Base-by-base conservation (phyloP, 148 eudicot genomes). In the Nyssa sinensis region DNA sequence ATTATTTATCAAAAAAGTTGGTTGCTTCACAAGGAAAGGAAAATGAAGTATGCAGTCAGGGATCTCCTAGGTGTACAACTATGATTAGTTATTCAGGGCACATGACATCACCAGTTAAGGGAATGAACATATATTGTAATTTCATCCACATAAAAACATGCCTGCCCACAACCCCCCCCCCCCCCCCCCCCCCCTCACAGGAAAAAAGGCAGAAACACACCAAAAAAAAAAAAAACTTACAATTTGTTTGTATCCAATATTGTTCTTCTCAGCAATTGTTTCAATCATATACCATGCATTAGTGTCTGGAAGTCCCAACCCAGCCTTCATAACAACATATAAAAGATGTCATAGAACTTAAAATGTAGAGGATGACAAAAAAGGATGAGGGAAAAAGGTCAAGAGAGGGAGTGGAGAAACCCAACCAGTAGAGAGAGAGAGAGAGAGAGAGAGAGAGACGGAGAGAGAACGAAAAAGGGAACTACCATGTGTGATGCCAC, bases 221-320 rank as follows among this genome's bases (percentile, higher is more conserved):
- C 25, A 62, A 69, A 37, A 74, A 25, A 37, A 23, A 67, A n/a
- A 47, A 73, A 55, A 53, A 83, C 98, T 92, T 81, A 94, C 98
- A 78, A 88, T 84, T 86, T 96, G 99, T 77, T 93, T 96, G 73
- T 81, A 96, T 67, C 99, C 99, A 79, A 93, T 86, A 63, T 89
- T 91, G 84, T 96, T 89, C 83, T 91, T 96, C 81, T 94, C 97
- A 5, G 99, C 99, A 75, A 96, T 88, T 76, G 93, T 88, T 85
- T 96, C 99, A 81, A 96, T 89, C 74, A 87, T 89, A 69, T 75
- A 84, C 99, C 99, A 95, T 27, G 97, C 87, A 88, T 92, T 93
- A 73, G 83, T 86, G 70, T 95, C 99, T 67, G 93, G 84, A 88
- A 95, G 90, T 76, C 98, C 99, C 77, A 96, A 83, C 74, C 97